These are phyloP conservation scores for Vanilla planifolia DNA, from an alignment of 106 monocot genomes.

Conservation along the genomic window DNA sequence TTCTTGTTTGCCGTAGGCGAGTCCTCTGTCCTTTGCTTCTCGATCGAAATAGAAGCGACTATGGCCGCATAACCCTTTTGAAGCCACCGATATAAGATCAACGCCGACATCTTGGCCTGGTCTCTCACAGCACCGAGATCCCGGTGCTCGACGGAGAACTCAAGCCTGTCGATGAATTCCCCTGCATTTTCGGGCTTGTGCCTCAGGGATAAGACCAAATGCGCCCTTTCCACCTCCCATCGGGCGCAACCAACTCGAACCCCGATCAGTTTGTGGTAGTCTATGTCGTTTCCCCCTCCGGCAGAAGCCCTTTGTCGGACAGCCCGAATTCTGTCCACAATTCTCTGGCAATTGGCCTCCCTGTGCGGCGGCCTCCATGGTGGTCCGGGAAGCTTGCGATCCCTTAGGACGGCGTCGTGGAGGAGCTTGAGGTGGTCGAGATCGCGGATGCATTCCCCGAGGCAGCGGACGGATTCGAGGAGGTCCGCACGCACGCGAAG, in stretches of 20 bases:
- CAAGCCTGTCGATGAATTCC: conserved; percentile 60
- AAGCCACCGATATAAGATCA: conserved; percentile 65
- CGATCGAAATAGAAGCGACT: conserved; percentile 44
- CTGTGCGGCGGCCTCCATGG: conserved; percentile 31
- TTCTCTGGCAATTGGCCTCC: conserved; percentile 27
- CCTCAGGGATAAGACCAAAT: conserved; percentile 57
- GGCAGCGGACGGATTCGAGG: conserved; percentile 39
- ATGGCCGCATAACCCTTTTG: conserved; percentile 74
- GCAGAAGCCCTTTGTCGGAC: conserved; percentile 29
- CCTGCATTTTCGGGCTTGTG: conserved; percentile 80
- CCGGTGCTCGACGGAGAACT: conserved; percentile 58
- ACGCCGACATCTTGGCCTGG: conserved; percentile 89
- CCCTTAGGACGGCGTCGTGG: conserved; percentile 69
- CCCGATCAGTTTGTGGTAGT: conserved; percentile 62
- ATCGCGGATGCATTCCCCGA: conserved; percentile 73
- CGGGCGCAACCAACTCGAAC: conserved; percentile 58
- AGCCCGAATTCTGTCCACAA: conserved; percentile 36
- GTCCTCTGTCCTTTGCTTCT: conserved; percentile 32
- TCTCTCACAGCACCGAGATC: conserved; percentile 66
- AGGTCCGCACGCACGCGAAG: conserved; percentile 62
- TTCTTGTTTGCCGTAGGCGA: conserved; percentile 1
- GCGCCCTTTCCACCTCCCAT: conserved; percentile 71
- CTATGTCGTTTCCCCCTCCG: conserved; percentile 46
- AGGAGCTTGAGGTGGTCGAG: conserved; percentile 89
- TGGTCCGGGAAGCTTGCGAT: conserved; percentile 74